Evolutionary conservation across 1,139 yeast species (phyloP).

Genomic region (Spathaspora sp.): DNA sequence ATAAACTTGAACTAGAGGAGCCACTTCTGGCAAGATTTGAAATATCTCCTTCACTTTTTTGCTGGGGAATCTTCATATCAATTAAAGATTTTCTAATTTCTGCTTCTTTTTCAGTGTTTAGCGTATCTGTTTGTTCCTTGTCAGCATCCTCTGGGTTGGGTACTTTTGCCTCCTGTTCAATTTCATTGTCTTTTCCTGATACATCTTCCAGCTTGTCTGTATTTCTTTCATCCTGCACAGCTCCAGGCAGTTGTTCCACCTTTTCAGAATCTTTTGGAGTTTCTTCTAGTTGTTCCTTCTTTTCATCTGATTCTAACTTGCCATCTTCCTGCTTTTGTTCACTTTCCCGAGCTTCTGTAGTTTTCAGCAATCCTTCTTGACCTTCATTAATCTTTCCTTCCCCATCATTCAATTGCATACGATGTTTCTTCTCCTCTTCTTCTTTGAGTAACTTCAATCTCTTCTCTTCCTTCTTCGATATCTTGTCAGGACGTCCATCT

Average conservation of each 20-base stretch:
- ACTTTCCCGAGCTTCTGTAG: not conserved
- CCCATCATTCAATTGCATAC: constrained; percentile 15
- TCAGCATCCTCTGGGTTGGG: constrained; percentile 3
- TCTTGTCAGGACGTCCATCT: constrained; percentile 57
- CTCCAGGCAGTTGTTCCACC: not conserved
- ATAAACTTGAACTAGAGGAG: not conserved
- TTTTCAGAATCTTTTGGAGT: not conserved
- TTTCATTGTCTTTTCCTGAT: constrained; percentile 5
- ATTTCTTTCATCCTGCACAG: not conserved
- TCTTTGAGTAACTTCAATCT: constrained; percentile 14
- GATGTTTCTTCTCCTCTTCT: constrained; percentile 4
- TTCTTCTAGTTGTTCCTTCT: not conserved
- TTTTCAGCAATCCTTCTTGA: constrained; percentile 13
- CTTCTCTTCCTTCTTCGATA: constrained; percentile 30
- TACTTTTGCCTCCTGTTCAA: constrained; percentile 1
- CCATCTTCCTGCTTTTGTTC: not conserved
- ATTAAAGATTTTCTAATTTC: constrained; percentile 1
- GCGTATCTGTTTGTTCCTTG: not conserved
- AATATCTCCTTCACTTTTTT: not conserved
- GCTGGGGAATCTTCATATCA: constrained; percentile 1
- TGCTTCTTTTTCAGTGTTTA: constrained; percentile 2
- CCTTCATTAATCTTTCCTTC: constrained; percentile 17
- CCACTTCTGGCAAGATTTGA: not conserved
- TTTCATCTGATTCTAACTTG: not conserved
- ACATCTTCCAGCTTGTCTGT: not conserved